Conservation (phyloP, 2,329 filamentous ascomycete species). For the Trichoderma breve region DNA sequence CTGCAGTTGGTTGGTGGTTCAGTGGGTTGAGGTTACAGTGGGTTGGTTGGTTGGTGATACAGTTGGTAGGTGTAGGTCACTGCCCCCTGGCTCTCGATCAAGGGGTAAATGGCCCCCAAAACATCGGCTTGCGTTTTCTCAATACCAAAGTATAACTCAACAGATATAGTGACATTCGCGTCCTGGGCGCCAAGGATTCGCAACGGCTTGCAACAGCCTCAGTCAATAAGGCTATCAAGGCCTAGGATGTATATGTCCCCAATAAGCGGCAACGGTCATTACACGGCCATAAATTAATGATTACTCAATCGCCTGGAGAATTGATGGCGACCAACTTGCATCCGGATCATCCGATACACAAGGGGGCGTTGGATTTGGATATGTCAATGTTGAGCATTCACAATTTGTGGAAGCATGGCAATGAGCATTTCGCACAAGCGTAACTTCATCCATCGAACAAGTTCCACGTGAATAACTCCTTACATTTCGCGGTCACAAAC, state of each 20-base stretch:
- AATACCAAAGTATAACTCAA: not conserved
- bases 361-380: not conserved
- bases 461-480: no score
- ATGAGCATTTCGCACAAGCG: not conserved
- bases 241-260: no score
- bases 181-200: not conserved
- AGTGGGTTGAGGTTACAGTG: not conserved
- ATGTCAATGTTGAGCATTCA: accelerated
- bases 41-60: not conserved
- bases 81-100: not conserved
- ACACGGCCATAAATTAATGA: not conserved
- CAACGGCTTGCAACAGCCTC: not conserved
- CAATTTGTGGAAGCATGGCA: not conserved
- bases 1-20: not conserved
- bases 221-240: not conserved
- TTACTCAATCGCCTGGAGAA: not conserved
- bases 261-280: no score
- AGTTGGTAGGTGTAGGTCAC: not conserved
- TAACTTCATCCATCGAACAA: not conserved
- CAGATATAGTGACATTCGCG: not conserved
- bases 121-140: not conserved
- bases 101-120: not conserved
- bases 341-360: not conserved
- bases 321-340: not conserved
- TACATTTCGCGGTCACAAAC: no score